Conservation (phyloP, 1,139 yeast species). For the Suhomyces chickasaworum region DNA sequence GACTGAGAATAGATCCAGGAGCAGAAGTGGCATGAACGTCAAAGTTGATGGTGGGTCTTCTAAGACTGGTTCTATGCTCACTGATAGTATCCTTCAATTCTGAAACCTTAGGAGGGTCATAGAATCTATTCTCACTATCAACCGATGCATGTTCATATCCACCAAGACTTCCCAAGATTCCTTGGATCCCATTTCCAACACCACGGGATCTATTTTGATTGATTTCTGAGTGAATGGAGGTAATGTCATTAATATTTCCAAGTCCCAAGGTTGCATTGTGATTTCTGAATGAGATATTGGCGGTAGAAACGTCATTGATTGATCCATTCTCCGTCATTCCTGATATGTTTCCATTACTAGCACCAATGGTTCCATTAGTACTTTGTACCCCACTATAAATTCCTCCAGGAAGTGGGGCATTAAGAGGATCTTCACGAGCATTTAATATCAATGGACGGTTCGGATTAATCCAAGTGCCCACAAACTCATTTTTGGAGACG, state of each 20-base stretch:
- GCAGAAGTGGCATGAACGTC: conserved; percentile 17
- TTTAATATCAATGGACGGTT: conserved; percentile 30
- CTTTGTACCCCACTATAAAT: conserved; percentile 10
- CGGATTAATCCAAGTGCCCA: conserved; percentile 38
- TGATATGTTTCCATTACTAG: conserved; percentile 2
- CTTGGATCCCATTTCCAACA: background rate
- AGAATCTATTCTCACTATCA: conserved; percentile 6
- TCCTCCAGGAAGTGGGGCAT: conserved; percentile 1
- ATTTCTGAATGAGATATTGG: conserved; percentile 9
- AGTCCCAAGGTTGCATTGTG: conserved; percentile 32
- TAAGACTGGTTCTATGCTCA: conserved; percentile 18
- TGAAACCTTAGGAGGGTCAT: conserved; percentile 44
- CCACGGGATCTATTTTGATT: conserved; percentile 18
- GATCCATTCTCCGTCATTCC: conserved; percentile 5
- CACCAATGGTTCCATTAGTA: conserved; percentile 7
- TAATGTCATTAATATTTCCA: conserved; percentile 46
- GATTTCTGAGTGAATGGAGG: conserved; percentile 44
- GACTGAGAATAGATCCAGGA: conserved; percentile 36
- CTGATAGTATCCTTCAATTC: conserved; percentile 47
- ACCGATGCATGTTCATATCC: background rate
- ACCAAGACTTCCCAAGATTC: background rate
- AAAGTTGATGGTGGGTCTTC: conserved; percentile 13
- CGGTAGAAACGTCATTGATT: conserved; percentile 8
- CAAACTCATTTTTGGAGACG: conserved; percentile 34
- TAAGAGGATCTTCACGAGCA: conserved; percentile 2